These are phyloP conservation scores for Pestalotiopsis sp. DNA, from an alignment of 2,329 filamentous ascomycete genomes.

Conservation along the genomic window DNA sequence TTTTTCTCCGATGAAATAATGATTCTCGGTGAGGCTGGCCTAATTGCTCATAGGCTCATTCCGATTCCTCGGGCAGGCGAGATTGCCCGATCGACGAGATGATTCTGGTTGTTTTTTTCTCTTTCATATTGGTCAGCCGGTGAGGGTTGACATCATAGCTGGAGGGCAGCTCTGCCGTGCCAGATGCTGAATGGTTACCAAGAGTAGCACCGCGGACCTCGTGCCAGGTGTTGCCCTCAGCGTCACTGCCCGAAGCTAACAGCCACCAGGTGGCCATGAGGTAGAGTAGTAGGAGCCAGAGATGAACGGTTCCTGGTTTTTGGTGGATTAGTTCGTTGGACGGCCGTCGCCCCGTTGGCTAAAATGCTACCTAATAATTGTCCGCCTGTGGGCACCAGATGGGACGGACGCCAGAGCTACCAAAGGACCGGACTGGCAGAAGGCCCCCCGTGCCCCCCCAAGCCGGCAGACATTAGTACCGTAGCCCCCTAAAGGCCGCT, in stretches of 20 bases:
- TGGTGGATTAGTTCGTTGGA: neutral
- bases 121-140: neutral
- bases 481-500: neutral
- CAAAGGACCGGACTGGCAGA: neutral
- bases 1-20: neutral
- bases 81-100: neutral
- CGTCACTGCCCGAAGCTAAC: neutral
- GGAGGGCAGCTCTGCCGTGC: neutral
- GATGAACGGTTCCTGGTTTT: neutral
- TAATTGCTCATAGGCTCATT: neutral
- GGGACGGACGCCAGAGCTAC: neutral
- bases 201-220: neutral
- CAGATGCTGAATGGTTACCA: neutral
- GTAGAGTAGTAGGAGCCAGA: neutral
- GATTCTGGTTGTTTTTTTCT: neutral
- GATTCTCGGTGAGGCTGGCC: neutral
- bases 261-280: neutral
- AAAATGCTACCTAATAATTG: neutral
- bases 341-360: neutral
- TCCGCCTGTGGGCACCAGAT: neutral
- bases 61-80: neutral
- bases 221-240: neutral
- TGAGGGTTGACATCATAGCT: neutral
- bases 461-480: neutral
- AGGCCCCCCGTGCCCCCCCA: neutral